Conservation (phyloP, 805 yeast species). For the Suhomyces sp. region DNA sequence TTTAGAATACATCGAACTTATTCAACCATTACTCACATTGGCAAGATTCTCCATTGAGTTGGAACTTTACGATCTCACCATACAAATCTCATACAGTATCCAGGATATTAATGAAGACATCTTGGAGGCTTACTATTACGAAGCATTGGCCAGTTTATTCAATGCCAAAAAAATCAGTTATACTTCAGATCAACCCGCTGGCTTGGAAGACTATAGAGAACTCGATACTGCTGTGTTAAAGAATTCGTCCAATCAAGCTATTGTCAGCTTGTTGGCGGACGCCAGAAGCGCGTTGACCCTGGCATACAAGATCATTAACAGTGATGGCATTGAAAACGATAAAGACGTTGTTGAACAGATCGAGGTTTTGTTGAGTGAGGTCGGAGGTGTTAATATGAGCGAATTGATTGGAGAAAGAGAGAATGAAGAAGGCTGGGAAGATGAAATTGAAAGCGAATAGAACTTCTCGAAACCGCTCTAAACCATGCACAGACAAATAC, state of each 20-base stretch:
- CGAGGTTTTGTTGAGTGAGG: conserved; percentile 44
- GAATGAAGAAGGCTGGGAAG: conserved; percentile 53
- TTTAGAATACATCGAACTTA: conserved; percentile 59
- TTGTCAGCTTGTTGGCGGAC: conserved; percentile 32
- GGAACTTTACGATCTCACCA: conserved; percentile 65
- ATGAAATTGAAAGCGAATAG: conserved; percentile 40
- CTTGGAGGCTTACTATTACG: conserved; percentile 78
- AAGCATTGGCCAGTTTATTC: conserved; percentile 70
- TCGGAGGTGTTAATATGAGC: conserved; percentile 62
- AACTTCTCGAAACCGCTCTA: too few species aligned
- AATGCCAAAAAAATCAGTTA: conserved; percentile 30
- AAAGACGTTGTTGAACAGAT: conserved; percentile 61
- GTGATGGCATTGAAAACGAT: conserved; percentile 47
- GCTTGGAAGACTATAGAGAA: conserved; percentile 42
- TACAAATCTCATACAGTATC: conserved; percentile 60
- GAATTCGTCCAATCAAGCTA: conserved; percentile 25
- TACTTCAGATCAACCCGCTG: conserved; percentile 21
- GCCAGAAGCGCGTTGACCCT: conserved; percentile 46
- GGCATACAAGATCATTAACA: conserved; percentile 42
- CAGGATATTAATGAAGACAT: conserved; percentile 84
- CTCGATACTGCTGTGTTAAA: conserved; percentile 22
- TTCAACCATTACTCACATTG: conserved; percentile 72
- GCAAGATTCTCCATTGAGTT: conserved; percentile 77
- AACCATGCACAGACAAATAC: too few species aligned
- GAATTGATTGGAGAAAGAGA: conserved; percentile 37